Conservation (phyloP, 768 basidiomycete genomes). For the Boletus insuetus region DNA sequence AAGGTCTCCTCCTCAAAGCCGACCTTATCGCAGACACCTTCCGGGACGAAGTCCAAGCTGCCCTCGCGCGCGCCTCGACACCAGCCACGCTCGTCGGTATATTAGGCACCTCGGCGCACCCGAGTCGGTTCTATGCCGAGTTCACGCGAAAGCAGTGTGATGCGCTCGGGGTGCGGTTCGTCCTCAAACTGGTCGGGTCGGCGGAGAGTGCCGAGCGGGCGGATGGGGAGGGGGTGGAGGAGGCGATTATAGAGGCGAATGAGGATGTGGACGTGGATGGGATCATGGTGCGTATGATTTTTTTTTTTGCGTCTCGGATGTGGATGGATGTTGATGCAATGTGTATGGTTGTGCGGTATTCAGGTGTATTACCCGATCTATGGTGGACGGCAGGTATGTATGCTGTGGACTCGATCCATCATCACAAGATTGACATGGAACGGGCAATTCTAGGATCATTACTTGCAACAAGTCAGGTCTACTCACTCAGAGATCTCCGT, state of each 20-base stretch:
- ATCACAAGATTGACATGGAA: neutral
- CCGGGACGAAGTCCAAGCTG: constrained; percentile 61
- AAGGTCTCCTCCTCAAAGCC: constrained; percentile 77
- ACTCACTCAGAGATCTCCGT: neutral
- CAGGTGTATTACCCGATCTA: constrained; percentile 97
- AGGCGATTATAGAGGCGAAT: constrained; percentile 94
- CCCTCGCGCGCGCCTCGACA: constrained; percentile 36
- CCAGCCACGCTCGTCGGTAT: constrained; percentile 86
- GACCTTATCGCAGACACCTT: constrained; percentile 73
- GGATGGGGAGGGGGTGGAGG: constrained; percentile 90
- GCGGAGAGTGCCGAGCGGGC: constrained; percentile 41
- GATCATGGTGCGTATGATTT: constrained; percentile 72
- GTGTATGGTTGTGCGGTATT: neutral
- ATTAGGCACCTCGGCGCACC: constrained; percentile 77
- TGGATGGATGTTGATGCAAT: neutral
- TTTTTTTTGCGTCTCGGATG: constrained; percentile 7
- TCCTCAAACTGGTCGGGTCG: constrained; percentile 61
- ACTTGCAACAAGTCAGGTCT: constrained; percentile 79
- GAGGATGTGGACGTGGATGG: constrained; percentile 83
- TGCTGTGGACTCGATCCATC: constrained; percentile 15
- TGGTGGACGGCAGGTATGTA: constrained; percentile 74
- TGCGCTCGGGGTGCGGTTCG: constrained; percentile 83
- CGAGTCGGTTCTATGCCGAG: constrained; percentile 80
- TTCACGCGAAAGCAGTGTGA: constrained; percentile 92
- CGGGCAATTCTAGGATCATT: constrained; percentile 68